Conservation (phyloP, 768 basidiomycete species). For the Agrocybe chaxingu region DNA sequence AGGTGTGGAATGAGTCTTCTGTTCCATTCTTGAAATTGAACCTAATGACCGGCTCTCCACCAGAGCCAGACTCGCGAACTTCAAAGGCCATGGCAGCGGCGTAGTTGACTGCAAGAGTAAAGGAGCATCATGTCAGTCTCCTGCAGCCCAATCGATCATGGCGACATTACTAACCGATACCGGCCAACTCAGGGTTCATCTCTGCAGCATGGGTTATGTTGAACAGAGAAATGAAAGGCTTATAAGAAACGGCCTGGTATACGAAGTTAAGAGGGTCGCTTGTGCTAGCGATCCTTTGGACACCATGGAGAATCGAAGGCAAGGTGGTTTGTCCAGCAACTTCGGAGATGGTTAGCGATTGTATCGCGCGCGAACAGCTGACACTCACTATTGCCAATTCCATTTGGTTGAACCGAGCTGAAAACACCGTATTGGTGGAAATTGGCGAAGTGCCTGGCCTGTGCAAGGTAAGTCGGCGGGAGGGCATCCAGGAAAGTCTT, state of each 20-base stretch:
- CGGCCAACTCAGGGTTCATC: slow-evolving; percentile 49
- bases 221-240: slow-evolving; percentile 76
- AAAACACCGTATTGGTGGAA: slow-evolving; percentile 75
- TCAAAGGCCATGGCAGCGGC: slow-evolving; percentile 58
- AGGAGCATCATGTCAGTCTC: neutral
- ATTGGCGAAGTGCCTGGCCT: slow-evolving; percentile 61
- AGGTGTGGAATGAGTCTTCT: slow-evolving; percentile 42
- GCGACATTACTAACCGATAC: slow-evolving; percentile 44
- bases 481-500: slow-evolving; percentile 44
- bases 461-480: slow-evolving; percentile 46
- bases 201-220: slow-evolving; percentile 65
- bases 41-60: slow-evolving; percentile 49
- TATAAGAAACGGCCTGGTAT: slow-evolving; percentile 66
- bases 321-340: slow-evolving; percentile 67
- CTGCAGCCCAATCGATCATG: neutral
- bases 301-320: slow-evolving; percentile 53
- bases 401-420: slow-evolving; percentile 42
- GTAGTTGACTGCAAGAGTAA: slow-evolving; percentile 47
- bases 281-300: slow-evolving; percentile 47
- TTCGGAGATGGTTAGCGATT: slow-evolving; percentile 19
- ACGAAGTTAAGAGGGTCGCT: slow-evolving; percentile 54
- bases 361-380: neutral
- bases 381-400: slow-evolving; percentile 63
- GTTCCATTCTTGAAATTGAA: slow-evolving; percentile 75
- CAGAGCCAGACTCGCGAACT: slow-evolving; percentile 44